A percentile compares a stretch with the other conserved stretches of the same genome.
phyloP scores from a whole-genome alignment of 1,139 yeast species.

The Debaryomyces subglobosus region DNA sequence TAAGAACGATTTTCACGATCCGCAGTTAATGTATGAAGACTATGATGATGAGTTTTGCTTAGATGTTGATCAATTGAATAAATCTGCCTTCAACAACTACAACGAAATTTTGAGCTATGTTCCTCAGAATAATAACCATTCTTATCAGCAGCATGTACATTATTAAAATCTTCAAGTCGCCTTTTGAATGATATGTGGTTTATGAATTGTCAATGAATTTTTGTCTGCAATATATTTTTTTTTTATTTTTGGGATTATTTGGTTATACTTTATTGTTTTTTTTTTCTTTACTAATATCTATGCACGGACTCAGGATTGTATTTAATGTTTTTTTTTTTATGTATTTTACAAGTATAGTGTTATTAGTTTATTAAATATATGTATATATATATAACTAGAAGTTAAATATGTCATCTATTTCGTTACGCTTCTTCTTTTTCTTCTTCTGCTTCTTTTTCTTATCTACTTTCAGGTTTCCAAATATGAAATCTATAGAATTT shows the following conservation, averaged over 20 bases:
- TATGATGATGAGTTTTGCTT: conserved; percentile 52
- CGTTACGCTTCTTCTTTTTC: conserved; percentile 48
- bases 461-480: conserved; percentile 15
- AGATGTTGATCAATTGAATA: conserved; percentile 47
- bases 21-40: conserved; percentile 24
- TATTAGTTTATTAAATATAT: conserved; percentile 1
- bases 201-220: not conserved
- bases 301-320: conserved; percentile 5
- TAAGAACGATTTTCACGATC: not conserved
- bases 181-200: not conserved
- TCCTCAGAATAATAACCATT: conserved; percentile 17
- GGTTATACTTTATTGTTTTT: not conserved
- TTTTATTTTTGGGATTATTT: conserved; percentile 1
- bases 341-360: conserved; percentile 3
- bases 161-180: conserved; percentile 12
- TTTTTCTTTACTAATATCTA: conserved; percentile 6
- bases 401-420: conserved; percentile 62
- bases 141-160: conserved; percentile 18
- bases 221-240: not conserved
- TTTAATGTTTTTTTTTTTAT: conserved; percentile 4
- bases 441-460: conserved; percentile 35
- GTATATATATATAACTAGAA: not conserved
- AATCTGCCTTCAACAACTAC: conserved; percentile 22
- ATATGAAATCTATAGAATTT: conserved; percentile 22
- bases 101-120: conserved; percentile 21